Evolutionary conservation across 2,329 filamentous ascomycete genomes (phyloP), one percentile per base, ranked within the genome.

Genomic region (Claviceps sp.): DNA sequence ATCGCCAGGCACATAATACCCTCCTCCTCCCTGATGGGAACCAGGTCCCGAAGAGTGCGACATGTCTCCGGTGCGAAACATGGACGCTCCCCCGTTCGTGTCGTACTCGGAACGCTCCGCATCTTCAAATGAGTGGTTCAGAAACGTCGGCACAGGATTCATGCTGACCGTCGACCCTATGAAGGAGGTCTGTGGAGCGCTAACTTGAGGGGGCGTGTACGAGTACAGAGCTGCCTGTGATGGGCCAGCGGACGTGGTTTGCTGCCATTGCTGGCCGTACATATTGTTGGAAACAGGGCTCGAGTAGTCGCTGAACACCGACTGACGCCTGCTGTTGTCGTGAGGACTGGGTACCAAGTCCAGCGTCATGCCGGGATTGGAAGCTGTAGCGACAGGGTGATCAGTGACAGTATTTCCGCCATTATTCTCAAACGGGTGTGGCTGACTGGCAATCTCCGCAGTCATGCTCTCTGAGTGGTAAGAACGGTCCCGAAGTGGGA

Each of bases 301-400:
- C 23, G 63, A 58, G 45, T 75, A 78, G n/a, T 78, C 75, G 34
- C 70, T 65, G 16, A 76, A 65, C 2, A 68, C 60, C 0, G 75
- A 75, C 0, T 74, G 64, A 17, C 75, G 69, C 34, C 75, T 68
- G 54, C 69, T 69, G 1, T 65, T 57, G 39, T 74, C 71, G 50
- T 77, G 73, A 2, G 71, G 62, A 39, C 64, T 68, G 1, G 71
- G 57, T 5, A 75, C 70, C 56, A 77, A 66, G 38, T 77, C 74
- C 20, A 78, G 61, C 2, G 69, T 59, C 9, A 78, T 62, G 37
- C 61, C 60, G 11, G 62, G 58, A 17, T 61, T 63, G 5, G 62
- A 55, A 9, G 63, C 56, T 38, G 68, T 68, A 7, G 71, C 67
- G 37, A 64, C 56, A 45, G 58, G 43, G 53, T 63, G 68, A 43